Evolutionary conservation across 257 asterid genomes (phyloP).

Genomic region (Thymus quinquecostatus): DNA sequence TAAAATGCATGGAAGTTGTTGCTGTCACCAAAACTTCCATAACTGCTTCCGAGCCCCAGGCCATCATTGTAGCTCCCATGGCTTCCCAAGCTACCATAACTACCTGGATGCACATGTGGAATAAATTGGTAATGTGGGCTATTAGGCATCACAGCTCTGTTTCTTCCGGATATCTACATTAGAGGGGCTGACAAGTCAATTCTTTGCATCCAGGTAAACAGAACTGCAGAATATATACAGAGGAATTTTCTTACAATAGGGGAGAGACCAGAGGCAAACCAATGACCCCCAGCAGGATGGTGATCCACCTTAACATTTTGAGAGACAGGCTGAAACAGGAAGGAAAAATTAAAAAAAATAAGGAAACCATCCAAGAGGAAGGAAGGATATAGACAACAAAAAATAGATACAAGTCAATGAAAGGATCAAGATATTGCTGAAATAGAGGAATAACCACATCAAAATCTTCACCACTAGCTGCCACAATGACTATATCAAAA

Average conservation of each 20-base stretch:
- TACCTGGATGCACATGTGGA: slow-evolving; percentile 79
- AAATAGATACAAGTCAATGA: not conserved
- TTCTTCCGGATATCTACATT: slow-evolving; percentile 79
- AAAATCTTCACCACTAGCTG: slow-evolving; percentile 18
- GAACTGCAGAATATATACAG: slow-evolving; percentile 30
- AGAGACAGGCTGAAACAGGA: slow-evolving; percentile 71
- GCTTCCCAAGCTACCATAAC: slow-evolving; percentile 98
- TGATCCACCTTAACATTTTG: slow-evolving; percentile 89
- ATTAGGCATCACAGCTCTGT: slow-evolving; percentile 62
- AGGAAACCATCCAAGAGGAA: slow-evolving; percentile 13
- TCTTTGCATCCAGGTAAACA: slow-evolving; percentile 26
- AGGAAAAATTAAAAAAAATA: slow-evolving; percentile 23
- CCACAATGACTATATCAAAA: slow-evolving; percentile 16
- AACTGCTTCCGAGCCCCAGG: slow-evolving; percentile 79
- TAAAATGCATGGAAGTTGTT: slow-evolving; percentile 83
- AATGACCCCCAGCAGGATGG: slow-evolving; percentile 98
- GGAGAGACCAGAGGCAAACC: slow-evolving; percentile 99
- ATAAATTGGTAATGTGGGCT: slow-evolving; percentile 83
- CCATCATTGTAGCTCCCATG: slow-evolving; percentile 95
- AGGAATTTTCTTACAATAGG: slow-evolving; percentile 79
- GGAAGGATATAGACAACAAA: slow-evolving; percentile 15
- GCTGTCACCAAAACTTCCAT: slow-evolving; percentile 92
- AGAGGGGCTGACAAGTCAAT: slow-evolving; percentile 27
- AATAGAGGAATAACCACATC: slow-evolving; percentile 9
- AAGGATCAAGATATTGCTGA: slow-evolving; percentile 10